Percentiles rank a stretch among this genome's conserved stretches.
These are phyloP conservation scores for Paxillus ammoniavirescens DNA, from an alignment of 768 basidiomycete species.

Conservation along the genomic window DNA sequence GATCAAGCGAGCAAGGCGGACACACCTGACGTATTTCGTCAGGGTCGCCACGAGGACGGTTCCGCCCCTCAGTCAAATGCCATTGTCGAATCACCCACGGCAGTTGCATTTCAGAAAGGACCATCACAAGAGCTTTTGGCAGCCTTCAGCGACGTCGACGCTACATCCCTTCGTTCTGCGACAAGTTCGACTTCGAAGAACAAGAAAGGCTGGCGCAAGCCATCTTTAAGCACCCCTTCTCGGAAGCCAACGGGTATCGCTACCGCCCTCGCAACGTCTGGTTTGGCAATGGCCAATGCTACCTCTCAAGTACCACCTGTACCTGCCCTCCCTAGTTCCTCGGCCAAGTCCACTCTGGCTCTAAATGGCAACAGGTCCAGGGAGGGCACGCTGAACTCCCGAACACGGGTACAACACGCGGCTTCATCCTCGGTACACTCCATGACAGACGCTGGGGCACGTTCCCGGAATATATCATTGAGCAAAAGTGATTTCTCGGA, in stretches of 20 bases:
- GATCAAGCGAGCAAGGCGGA: slow-evolving; percentile 12
- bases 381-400: slow-evolving; percentile 1
- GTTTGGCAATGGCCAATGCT: slow-evolving; percentile 63
- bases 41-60: slow-evolving; percentile 22
- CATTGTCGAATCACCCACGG: slow-evolving; percentile 24
- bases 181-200: slow-evolving; percentile 27
- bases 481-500: slow-evolving; percentile 28
- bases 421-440: slow-evolving; percentile 10
- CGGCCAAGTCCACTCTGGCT: slow-evolving; percentile 17
- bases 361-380: slow-evolving; percentile 14
- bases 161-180: slow-evolving; percentile 23
- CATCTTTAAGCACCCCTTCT: slow-evolving; percentile 10
- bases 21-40: slow-evolving; percentile 13
- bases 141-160: slow-evolving; percentile 21
- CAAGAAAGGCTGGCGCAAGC: slow-evolving; percentile 15
- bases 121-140: slow-evolving; percentile 19
- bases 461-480: slow-evolving; percentile 19
- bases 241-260: slow-evolving; percentile 58
- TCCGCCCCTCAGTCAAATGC: neutral
- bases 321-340: slow-evolving; percentile 14
- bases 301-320: slow-evolving; percentile 44
- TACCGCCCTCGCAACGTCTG: slow-evolving; percentile 63
- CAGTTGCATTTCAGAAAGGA: slow-evolving; percentile 3
- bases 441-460: slow-evolving; percentile 4
- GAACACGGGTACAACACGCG: neutral